phyloP scores from a whole-genome alignment of 2,329 filamentous ascomycete genomes.

The Penicillium sp. region DNA sequence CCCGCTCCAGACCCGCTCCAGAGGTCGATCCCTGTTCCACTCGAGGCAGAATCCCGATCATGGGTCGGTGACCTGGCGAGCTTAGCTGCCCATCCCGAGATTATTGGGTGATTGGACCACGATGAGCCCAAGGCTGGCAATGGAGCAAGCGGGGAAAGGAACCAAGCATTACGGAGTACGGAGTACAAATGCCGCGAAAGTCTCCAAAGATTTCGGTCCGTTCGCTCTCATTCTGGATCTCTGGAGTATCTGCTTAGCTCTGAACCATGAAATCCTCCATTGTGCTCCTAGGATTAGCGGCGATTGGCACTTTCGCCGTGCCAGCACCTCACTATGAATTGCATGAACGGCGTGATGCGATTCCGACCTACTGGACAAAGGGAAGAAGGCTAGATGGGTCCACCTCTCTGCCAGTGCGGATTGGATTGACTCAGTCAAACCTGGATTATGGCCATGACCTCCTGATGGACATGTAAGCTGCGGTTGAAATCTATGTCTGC shows the following conservation, averaged over 20 bases:
- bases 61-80: slow-evolving; percentile 1
- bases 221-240: too few species aligned
- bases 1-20: slow-evolving; percentile 9
- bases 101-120: too few species aligned
- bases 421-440: slow-evolving; percentile 26
- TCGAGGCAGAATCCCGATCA: slow-evolving; percentile 1
- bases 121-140: too few species aligned
- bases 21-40: slow-evolving; percentile 15
- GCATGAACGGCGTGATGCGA: slow-evolving; percentile 29
- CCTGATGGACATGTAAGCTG: slow-evolving; percentile 29
- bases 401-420: slow-evolving; percentile 24
- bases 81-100: too few species aligned
- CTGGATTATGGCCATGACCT: slow-evolving; percentile 26
- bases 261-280: slow-evolving; percentile 22
- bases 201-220: too few species aligned
- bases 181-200: too few species aligned
- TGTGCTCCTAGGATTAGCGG: slow-evolving; percentile 20
- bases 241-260: too few species aligned
- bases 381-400: slow-evolving; percentile 19
- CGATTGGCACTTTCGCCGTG: slow-evolving; percentile 17
- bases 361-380: slow-evolving; percentile 27
- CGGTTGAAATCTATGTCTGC: background rate
- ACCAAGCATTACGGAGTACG: too few species aligned
- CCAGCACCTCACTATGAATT: slow-evolving; percentile 23
- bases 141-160: too few species aligned